A percentile compares a stretch with the other conserved stretches of the same genome.
These are phyloP conservation scores for Xanthoparmelia taractica DNA, from an alignment of 495 filamentous ascomycete species.

Conservation along the genomic window DNA sequence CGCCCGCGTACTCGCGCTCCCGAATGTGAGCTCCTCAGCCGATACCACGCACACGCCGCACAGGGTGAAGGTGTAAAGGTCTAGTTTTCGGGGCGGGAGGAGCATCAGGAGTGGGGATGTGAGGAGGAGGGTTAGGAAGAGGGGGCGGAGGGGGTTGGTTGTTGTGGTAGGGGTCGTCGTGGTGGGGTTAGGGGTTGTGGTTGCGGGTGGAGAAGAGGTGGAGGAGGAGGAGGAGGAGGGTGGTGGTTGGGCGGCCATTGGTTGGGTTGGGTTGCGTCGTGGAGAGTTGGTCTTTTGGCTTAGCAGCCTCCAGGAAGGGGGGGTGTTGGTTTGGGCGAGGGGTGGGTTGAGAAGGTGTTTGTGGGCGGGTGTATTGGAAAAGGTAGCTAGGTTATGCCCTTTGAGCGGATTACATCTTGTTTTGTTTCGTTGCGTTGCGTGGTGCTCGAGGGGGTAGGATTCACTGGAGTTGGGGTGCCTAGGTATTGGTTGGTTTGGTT, in stretches of 20 bases:
- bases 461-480: no score
- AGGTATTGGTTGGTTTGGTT: no score
- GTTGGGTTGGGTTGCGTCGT: background rate
- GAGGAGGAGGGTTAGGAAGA: constrained; percentile 55
- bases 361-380: no score
- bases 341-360: no score
- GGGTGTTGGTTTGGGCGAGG: no score
- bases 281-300: no score
- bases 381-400: no score
- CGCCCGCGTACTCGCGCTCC: no score
- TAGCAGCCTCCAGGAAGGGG: no score
- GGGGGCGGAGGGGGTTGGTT: constrained; percentile 30
- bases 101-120: constrained; percentile 60
- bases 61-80: constrained; percentile 52
- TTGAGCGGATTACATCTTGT: no score
- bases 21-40: constrained; percentile 55
- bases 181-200: constrained; percentile 17
- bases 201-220: constrained; percentile 51
- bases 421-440: no score
- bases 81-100: constrained; percentile 75
- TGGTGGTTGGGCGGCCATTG: constrained; percentile 1
- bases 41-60: constrained; percentile 50
- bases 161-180: constrained; percentile 2
- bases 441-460: no score
- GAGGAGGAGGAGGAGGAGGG: constrained; percentile 40